Evolutionary conservation across 2,329 filamentous ascomycete species (phyloP).

Genomic region (Fusarium haematococcum): DNA sequence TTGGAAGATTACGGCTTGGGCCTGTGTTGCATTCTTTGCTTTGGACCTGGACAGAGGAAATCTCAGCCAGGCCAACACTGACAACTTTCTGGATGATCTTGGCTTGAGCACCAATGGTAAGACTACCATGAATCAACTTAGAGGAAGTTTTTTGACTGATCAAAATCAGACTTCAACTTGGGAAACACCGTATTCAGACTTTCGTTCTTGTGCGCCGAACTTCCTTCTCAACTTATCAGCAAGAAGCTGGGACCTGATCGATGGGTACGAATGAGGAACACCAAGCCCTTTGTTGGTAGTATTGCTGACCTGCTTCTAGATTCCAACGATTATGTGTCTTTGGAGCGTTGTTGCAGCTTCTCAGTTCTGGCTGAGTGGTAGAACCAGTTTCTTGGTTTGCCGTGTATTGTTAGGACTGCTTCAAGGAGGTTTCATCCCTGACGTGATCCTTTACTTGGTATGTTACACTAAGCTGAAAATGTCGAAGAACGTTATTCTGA

Average conservation of each 20-base stretch:
- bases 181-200: constrained; percentile 50
- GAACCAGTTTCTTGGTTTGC: constrained; percentile 53
- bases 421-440: constrained; percentile 61
- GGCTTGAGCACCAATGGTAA: constrained; percentile 52
- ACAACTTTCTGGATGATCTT: constrained; percentile 56
- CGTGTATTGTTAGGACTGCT: constrained; percentile 55
- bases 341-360: constrained; percentile 65
- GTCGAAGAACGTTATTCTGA: neutral
- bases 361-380: constrained; percentile 58
- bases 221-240: constrained; percentile 70
- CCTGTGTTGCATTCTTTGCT: constrained; percentile 54
- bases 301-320: constrained; percentile 37
- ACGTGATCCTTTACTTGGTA: constrained; percentile 46
- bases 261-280: constrained; percentile 50
- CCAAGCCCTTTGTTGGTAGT: neutral
- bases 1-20: constrained; percentile 57
- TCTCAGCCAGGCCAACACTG: constrained; percentile 58
- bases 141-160: neutral
- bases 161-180: constrained; percentile 47
- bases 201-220: constrained; percentile 49
- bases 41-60: constrained; percentile 63
- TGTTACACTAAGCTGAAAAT: neutral
- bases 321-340: constrained; percentile 67
- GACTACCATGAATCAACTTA: neutral
- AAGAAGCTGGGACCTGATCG: constrained; percentile 69